Evolutionary conservation across 345 rosid species (phyloP).

Genomic region (Erucastrum elatum): DNA sequence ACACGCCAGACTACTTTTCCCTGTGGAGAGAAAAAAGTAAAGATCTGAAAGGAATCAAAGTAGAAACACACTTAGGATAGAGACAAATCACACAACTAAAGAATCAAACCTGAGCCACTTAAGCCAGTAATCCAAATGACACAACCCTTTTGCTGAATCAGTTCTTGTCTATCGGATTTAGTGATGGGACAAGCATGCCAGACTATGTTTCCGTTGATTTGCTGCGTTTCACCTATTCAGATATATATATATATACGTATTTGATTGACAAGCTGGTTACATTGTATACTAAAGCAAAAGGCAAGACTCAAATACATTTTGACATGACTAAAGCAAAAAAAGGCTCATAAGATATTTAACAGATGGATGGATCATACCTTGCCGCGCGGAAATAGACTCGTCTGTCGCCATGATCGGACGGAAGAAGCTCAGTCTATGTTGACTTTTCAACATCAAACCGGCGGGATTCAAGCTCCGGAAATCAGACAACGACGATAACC

Average conservation of each 20-base stretch:
- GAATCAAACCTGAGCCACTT: constrained; percentile 74
- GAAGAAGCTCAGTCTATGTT: constrained; percentile 39
- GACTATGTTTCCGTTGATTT: constrained; percentile 52
- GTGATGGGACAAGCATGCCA: constrained; percentile 69
- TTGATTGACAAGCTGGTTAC: not conserved
- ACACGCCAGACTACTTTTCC: constrained; percentile 9
- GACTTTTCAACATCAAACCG: constrained; percentile 11
- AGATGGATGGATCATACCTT: not conserved
- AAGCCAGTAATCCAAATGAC: constrained; percentile 84
- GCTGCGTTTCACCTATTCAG: constrained; percentile 49
- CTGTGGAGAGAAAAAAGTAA: not conserved
- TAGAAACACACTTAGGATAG: not conserved
- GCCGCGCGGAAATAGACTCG: constrained; percentile 40
- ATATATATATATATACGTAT: not conserved
- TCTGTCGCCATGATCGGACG: constrained; percentile 50
- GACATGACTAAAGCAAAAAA: not conserved
- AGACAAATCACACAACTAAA: not conserved
- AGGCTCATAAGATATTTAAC: not conserved
- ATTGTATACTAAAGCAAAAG: not conserved
- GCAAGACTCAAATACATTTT: not conserved
- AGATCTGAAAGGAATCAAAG: not conserved
- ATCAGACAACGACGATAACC: constrained; percentile 11
- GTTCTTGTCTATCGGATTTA: constrained; percentile 54
- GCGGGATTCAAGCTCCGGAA: not conserved
- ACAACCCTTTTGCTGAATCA: constrained; percentile 76